Evolutionary conservation across 176 grass and related monocot species (phyloP).

Genomic region (Rhynchospora tenuis): DNA sequence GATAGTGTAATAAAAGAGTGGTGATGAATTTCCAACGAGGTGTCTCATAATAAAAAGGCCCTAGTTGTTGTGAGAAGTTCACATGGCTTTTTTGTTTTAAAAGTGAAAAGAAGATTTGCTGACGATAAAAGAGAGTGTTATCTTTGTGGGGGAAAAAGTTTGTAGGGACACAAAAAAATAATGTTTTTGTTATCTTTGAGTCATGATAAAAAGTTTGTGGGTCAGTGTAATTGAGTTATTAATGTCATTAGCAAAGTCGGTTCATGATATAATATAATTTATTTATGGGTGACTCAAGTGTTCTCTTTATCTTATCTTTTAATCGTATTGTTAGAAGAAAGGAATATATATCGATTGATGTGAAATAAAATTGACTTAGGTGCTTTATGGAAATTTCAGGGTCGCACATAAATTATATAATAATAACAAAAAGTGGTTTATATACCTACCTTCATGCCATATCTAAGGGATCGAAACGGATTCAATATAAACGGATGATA

Average conservation of each 20-base stretch:
- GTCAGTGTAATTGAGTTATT: not conserved
- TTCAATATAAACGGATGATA: not conserved
- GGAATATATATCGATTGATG: not conserved
- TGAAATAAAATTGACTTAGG: not conserved
- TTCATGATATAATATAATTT: not conserved
- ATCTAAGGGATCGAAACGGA: not conserved
- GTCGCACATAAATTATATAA: not conserved
- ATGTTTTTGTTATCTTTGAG: not conserved
- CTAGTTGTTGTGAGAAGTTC: constrained; percentile 16
- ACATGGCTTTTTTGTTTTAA: constrained; percentile 11
- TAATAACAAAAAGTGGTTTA: not conserved
- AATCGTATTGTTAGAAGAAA: not conserved
- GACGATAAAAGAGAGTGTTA: not conserved
- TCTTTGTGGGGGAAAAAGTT: not conserved
- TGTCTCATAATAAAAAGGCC: not conserved
- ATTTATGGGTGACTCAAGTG: not conserved
- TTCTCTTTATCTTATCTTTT: not conserved
- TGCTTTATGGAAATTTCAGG: not conserved
- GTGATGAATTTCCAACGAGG: constrained; percentile 11
- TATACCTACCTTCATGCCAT: not conserved
- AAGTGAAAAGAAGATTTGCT: constrained; percentile 14
- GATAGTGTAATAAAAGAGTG: not conserved
- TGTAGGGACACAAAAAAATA: not conserved
- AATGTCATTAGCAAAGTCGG: not conserved
- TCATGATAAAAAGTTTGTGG: constrained; percentile 12